Percentiles rank a stretch among this genome's conserved stretches.
phyloP scores from a whole-genome alignment of 164 flowering plant species.

The Umbellularia californica region DNA sequence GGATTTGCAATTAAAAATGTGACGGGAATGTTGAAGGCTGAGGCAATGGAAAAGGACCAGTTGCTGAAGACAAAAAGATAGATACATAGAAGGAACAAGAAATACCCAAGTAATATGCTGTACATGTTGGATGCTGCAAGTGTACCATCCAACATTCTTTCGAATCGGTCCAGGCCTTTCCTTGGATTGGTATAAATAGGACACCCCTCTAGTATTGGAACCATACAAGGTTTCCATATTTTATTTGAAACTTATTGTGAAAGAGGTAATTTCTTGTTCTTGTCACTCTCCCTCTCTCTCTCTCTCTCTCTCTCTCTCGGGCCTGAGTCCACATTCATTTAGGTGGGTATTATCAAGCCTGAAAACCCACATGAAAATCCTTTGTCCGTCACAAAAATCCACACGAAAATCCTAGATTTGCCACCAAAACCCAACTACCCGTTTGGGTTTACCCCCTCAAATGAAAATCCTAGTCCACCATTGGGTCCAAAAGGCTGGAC shows the following conservation, averaged over 20 bases:
- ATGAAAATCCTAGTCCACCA: too few relatives aligned
- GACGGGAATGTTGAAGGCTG: too few relatives aligned
- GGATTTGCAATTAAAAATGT: background rate
- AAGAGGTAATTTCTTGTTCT: background rate
- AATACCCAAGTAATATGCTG: background rate
- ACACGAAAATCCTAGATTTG: too few relatives aligned
- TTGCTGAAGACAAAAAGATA: background rate
- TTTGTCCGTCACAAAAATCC: too few relatives aligned
- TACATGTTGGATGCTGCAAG: slow-evolving; percentile 2
- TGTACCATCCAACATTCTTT: slow-evolving; percentile 6
- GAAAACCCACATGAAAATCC: too few relatives aligned
- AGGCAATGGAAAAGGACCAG: background rate
- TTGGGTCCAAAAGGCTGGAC: too few relatives aligned
- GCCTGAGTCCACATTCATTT: too few relatives aligned
- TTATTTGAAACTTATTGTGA: background rate
- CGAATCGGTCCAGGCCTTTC: background rate
- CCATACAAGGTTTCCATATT: background rate
- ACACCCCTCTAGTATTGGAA: background rate
- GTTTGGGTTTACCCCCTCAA: too few relatives aligned
- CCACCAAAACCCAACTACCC: too few relatives aligned
- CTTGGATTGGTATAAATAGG: background rate
- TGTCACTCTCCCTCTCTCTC: background rate
- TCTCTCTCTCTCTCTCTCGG: background rate
- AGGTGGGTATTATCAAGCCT: too few relatives aligned
- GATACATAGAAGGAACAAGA: background rate